Conservation (phyloP, 129 eudicot genomes). For the Smallanthus sonchifolius region DNA sequence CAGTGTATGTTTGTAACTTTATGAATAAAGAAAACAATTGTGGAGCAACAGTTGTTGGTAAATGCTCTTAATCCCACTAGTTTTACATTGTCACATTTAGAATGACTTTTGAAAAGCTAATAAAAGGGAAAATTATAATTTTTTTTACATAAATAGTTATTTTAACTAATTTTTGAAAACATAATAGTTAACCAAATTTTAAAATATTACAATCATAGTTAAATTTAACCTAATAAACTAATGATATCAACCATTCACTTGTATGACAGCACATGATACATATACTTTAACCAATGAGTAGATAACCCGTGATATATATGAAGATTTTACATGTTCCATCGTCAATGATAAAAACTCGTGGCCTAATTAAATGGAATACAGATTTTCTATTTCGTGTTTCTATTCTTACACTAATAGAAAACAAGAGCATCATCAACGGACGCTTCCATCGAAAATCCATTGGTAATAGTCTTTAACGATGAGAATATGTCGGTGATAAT, state of each 20-base stretch:
- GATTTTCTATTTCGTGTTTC: no score
- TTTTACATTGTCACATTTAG: not conserved
- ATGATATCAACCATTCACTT: not conserved
- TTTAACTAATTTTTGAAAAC: not conserved
- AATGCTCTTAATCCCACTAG: not conserved
- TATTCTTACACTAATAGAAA: no score
- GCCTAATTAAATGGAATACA: no score
- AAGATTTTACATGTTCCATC: no score
- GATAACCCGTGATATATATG: no score
- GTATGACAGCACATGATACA: not conserved
- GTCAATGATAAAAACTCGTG: no score
- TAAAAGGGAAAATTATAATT: not conserved
- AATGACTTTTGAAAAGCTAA: not conserved
- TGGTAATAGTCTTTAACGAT: no score
- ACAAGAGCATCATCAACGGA: no score
- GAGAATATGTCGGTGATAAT: no score
- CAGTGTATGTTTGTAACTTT: conserved; percentile 7
- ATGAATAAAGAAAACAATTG: conserved; percentile 13
- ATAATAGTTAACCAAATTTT: not conserved
- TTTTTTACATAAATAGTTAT: not conserved
- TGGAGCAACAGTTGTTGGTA: conserved; percentile 2
- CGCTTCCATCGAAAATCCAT: no score
- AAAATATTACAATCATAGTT: not conserved
- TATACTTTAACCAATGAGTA: no score
- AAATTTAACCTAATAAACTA: not conserved